Percentiles rank a stretch among this genome's conserved stretches.
Evolutionary conservation across 2,329 filamentous ascomycete genomes (phyloP).

Genomic region (Hymenoscyphus albidus): DNA sequence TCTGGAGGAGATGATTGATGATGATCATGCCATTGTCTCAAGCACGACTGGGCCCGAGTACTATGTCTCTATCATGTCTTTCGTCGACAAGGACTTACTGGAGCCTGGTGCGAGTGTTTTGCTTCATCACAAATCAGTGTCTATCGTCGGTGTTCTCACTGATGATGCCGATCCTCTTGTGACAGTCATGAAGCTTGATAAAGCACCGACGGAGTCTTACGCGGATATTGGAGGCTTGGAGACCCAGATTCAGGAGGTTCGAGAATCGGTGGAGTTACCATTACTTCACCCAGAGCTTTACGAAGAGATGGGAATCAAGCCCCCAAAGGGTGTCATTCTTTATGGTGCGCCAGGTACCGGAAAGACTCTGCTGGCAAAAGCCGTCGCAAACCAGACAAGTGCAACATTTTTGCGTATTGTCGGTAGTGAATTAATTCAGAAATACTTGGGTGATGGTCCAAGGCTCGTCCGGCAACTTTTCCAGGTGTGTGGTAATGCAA

Average conservation of each 20-base stretch:
- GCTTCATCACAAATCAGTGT: constrained; percentile 95
- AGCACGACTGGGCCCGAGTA: constrained; percentile 97
- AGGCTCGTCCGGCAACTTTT: constrained; percentile 93
- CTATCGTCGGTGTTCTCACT: constrained; percentile 93
- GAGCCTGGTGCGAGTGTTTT: constrained; percentile 95
- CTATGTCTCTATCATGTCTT: constrained; percentile 99
- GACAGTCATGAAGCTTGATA: constrained; percentile 98
- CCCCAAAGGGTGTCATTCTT: constrained; percentile 97
- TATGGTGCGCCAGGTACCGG: constrained; percentile 96
- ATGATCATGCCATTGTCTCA: constrained; percentile 97
- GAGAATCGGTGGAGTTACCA: constrained; percentile 93
- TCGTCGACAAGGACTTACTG: constrained; percentile 96
- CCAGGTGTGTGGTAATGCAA: constrained; percentile 52
- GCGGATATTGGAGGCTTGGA: constrained; percentile 97
- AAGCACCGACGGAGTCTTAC: constrained; percentile 96
- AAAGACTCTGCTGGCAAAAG: constrained; percentile 93
- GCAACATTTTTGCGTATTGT: constrained; percentile 97
- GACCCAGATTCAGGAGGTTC: constrained; percentile 92
- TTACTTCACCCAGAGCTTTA: constrained; percentile 94
- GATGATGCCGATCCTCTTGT: constrained; percentile 95
- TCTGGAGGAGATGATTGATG: constrained; percentile 96
- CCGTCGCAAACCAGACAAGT: constrained; percentile 97
- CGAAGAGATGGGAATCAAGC: constrained; percentile 99
- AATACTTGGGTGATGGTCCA: constrained; percentile 95
- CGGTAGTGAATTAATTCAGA: constrained; percentile 95